Evolutionary conservation across 306 rosid species (phyloP).

Genomic region (Trifolium pratense): DNA sequence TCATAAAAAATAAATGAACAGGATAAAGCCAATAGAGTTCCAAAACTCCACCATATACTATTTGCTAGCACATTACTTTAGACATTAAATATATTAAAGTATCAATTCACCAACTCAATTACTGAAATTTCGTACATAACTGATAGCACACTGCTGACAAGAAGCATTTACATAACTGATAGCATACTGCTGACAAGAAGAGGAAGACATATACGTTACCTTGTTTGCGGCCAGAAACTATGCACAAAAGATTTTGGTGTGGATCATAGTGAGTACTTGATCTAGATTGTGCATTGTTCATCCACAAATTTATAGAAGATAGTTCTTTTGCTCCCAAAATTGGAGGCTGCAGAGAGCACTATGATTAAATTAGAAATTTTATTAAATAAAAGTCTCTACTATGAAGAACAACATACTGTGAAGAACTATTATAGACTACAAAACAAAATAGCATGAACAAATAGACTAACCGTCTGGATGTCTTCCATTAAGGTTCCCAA

Average conservation of each 20-base stretch:
- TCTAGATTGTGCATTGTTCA: constrained; percentile 85
- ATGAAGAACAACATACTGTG: background rate
- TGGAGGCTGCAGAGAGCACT: constrained; percentile 63
- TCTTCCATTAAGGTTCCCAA: constrained; percentile 68
- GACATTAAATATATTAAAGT: constrained; percentile 24
- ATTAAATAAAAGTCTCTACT: constrained; percentile 16
- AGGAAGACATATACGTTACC: constrained; percentile 52
- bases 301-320: constrained; percentile 87
- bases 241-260: constrained; percentile 84
- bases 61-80: constrained; percentile 7
- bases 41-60: background rate
- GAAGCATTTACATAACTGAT: too few relatives aligned
- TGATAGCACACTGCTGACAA: constrained; percentile 30
- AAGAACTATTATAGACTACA: constrained; percentile 14
- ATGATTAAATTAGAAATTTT: constrained; percentile 23
- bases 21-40: constrained; percentile 27
- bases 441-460: constrained; percentile 36
- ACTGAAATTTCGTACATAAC: constrained; percentile 24
- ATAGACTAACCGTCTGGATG: constrained; percentile 61
- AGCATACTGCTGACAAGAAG: too few relatives aligned
- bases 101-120: constrained; percentile 20
- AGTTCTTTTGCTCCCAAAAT: constrained; percentile 65
- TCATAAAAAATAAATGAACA: constrained; percentile 12
- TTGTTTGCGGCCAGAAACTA: constrained; percentile 87
- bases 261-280: constrained; percentile 99